Evolutionary conservation across 2,329 filamentous ascomycete genomes (phyloP).

Genomic region (Exophiala sideris): DNA sequence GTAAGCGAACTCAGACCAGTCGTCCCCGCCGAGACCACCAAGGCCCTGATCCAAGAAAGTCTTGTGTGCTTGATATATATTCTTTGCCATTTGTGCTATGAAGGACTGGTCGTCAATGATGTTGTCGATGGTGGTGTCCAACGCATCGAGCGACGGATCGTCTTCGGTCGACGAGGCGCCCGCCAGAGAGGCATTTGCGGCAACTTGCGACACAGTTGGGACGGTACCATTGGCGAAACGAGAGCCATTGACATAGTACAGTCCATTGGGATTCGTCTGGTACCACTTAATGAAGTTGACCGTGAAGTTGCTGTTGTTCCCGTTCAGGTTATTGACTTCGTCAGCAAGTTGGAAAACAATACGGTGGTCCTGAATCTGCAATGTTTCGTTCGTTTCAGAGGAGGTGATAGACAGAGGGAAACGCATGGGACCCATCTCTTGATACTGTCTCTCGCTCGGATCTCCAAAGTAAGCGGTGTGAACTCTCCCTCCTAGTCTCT

Average conservation of each 20-base stretch:
- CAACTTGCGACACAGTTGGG: slow-evolving; percentile 51
- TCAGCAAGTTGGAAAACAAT: slow-evolving; percentile 44
- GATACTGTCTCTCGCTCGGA: slow-evolving; percentile 37
- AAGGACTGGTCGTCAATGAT: slow-evolving; percentile 16
- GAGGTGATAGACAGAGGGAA: slow-evolving; percentile 43
- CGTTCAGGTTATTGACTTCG: slow-evolving; percentile 42
- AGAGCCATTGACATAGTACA: slow-evolving; percentile 48
- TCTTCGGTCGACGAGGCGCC: slow-evolving; percentile 3
- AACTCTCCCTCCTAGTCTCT: slow-evolving; percentile 43
- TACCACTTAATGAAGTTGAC: slow-evolving; percentile 45
- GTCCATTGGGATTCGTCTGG: slow-evolving; percentile 49
- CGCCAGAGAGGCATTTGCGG: slow-evolving; percentile 43
- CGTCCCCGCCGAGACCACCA: slow-evolving; percentile 39
- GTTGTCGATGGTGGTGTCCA: slow-evolving; percentile 3
- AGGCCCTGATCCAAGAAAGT: slow-evolving; percentile 52
- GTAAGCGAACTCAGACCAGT: slow-evolving; percentile 64
- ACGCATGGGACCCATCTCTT: slow-evolving; percentile 47
- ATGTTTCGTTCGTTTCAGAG: slow-evolving; percentile 41
- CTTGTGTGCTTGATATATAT: slow-evolving; percentile 51
- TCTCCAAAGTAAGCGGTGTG: slow-evolving; percentile 44
- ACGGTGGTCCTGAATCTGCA: slow-evolving; percentile 42
- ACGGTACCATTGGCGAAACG: slow-evolving; percentile 52
- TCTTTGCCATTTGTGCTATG: slow-evolving; percentile 17
- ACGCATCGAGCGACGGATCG: slow-evolving; percentile 10
- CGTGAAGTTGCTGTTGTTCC: slow-evolving; percentile 34